phyloP scores from a whole-genome alignment of 805 yeast genomes.

The Saccharomycopsis sp. region DNA sequence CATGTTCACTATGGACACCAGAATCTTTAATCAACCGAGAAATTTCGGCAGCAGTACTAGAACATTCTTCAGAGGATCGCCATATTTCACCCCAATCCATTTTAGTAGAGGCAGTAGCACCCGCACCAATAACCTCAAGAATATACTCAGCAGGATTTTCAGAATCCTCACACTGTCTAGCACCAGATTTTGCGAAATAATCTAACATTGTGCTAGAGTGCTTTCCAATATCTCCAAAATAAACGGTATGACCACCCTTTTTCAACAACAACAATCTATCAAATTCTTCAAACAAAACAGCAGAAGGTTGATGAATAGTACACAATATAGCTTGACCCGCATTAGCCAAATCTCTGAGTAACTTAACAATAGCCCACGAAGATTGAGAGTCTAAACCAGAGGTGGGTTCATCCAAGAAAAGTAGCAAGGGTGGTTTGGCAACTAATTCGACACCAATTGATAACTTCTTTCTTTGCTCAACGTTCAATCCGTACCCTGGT shows the following conservation, averaged over 20 bases:
- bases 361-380: conserved; percentile 43
- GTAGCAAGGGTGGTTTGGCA: conserved; percentile 35
- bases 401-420: conserved; percentile 46
- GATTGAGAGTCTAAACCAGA: conserved; percentile 48
- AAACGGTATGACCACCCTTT: conserved; percentile 46
- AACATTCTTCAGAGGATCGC: conserved; percentile 38
- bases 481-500: conserved; percentile 34
- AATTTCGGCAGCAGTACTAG: conserved; percentile 26
- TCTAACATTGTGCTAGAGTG: conserved; percentile 44
- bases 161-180: conserved; percentile 45
- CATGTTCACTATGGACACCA: conserved; percentile 2
- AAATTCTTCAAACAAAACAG: conserved; percentile 41
- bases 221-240: conserved; percentile 59
- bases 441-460: conserved; percentile 35
- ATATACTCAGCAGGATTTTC: conserved; percentile 75
- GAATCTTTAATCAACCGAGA: conserved; percentile 23
- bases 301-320: conserved; percentile 53
- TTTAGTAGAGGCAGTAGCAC: conserved; percentile 51
- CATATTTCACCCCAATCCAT: conserved; percentile 60
- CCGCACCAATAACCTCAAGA: conserved; percentile 71
- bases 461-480: conserved; percentile 30
- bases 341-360: conserved; percentile 37
- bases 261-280: conserved; percentile 41
- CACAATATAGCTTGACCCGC: conserved; percentile 46
- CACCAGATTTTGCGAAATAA: conserved; percentile 63